Evolutionary conservation across 179 eudicot species (phyloP).

Genomic region (Camellia oleifera): DNA sequence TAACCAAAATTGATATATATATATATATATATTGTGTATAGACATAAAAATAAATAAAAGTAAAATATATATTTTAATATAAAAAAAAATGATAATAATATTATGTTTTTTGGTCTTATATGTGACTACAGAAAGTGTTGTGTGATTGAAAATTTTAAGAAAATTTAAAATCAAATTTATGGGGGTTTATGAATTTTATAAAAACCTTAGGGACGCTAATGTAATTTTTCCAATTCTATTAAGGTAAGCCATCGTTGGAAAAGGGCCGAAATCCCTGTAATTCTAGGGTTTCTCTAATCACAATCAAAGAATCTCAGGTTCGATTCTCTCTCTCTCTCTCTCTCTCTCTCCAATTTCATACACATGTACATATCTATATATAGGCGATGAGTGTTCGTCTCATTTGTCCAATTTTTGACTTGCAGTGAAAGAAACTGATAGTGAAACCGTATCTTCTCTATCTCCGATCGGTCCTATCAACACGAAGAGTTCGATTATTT

Average conservation of each 20-base stretch:
- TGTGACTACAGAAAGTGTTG: too few species aligned
- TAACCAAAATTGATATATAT: too few species aligned
- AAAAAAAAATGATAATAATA: too few species aligned
- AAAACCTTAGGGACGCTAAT: too few species aligned
- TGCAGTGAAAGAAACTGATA: constrained; percentile 14
- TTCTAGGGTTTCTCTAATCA: constrained; percentile 13
- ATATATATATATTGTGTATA: too few species aligned
- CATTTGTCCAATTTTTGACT: constrained; percentile 10
- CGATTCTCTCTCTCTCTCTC: neutral
- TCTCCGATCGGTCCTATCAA: constrained; percentile 6
- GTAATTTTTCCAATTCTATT: too few species aligned
- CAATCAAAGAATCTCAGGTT: constrained; percentile 15
- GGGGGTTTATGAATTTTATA: too few species aligned
- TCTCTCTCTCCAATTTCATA: neutral
- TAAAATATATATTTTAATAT: too few species aligned
- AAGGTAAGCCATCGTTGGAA: neutral
- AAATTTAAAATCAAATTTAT: too few species aligned
- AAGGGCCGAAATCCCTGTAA: neutral
- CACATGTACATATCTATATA: neutral
- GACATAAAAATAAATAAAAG: too few species aligned
- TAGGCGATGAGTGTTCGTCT: neutral
- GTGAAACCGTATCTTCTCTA: neutral
- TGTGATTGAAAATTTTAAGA: too few species aligned
- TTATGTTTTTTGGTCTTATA: too few species aligned
- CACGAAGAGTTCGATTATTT: neutral